Percentiles rank a stretch among this genome's conserved stretches.
Conservation (phyloP, 2,329 filamentous ascomycete genomes). For the Fusarium pininemorale region DNA sequence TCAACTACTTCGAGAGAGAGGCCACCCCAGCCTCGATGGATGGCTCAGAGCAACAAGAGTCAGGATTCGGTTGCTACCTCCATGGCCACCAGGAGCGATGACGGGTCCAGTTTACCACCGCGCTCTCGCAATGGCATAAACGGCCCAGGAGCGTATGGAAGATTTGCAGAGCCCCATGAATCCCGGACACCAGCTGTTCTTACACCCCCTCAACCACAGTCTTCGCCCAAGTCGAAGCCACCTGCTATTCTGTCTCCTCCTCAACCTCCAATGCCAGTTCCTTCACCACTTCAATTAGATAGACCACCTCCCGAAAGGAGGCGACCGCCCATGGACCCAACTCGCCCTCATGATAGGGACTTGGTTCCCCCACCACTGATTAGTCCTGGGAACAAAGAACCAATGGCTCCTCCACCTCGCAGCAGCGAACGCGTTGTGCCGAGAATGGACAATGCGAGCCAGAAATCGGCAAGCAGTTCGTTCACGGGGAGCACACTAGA, state of each 20-base stretch:
- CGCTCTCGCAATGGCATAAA: constrained; percentile 62
- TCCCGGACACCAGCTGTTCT: constrained; percentile 24
- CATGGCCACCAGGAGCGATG: constrained; percentile 58
- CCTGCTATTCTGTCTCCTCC: constrained; percentile 30
- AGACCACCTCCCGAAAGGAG: constrained; percentile 69
- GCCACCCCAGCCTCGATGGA: constrained; percentile 56
- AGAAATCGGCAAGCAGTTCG: constrained; percentile 35
- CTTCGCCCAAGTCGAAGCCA: constrained; percentile 40
- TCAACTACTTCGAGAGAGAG: constrained; percentile 54
- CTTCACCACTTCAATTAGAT: constrained; percentile 45
- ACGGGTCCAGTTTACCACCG: constrained; percentile 59
- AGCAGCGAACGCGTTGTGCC: constrained; percentile 60
- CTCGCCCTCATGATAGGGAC: constrained; percentile 63
- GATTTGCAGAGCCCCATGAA: constrained; percentile 49
- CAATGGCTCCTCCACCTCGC: constrained; percentile 59
- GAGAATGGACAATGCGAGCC: constrained; percentile 54
- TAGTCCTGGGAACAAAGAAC: constrained; percentile 59
- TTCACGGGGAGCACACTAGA: constrained; percentile 48
- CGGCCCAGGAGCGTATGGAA: constrained; percentile 51
- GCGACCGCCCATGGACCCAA: constrained; percentile 72
- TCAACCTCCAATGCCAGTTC: constrained; percentile 40
- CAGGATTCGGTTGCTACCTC: constrained; percentile 66
- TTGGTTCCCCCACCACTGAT: constrained; percentile 68
- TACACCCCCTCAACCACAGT: constrained; percentile 37
- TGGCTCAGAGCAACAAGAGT: constrained; percentile 63